Percentiles rank a stretch among this genome's conserved stretches.
These are phyloP conservation scores for Zoysia japonica DNA, from an alignment of 176 grass and related monocot genomes.

Conservation along the genomic window DNA sequence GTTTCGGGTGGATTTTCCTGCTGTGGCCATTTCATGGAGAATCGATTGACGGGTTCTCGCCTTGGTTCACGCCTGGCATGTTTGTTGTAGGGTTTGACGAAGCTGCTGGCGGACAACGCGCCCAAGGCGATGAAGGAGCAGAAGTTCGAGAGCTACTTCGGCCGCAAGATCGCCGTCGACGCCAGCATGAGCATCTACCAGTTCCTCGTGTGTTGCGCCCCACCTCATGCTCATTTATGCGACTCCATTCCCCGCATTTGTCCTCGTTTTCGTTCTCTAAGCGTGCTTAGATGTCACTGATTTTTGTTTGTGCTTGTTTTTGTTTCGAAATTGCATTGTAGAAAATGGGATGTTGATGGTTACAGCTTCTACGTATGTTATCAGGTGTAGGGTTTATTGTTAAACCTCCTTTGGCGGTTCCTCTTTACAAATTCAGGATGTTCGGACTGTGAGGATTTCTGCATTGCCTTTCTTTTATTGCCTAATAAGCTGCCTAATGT, in stretches of 20 bases:
- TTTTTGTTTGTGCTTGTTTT: background rate
- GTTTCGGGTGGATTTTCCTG: background rate
- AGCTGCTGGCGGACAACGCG: constrained; percentile 89
- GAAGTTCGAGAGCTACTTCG: constrained; percentile 98
- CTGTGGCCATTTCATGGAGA: background rate
- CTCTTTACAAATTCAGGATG: background rate
- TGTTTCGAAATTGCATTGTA: background rate
- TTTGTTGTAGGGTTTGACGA: constrained; percentile 89
- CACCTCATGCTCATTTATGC: background rate
- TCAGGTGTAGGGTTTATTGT: constrained; percentile 38
- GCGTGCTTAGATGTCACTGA: background rate
- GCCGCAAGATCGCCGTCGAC: constrained; percentile 85
- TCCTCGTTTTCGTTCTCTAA: background rate
- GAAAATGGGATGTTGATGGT: no score
- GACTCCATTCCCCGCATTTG: background rate
- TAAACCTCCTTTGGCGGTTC: background rate
- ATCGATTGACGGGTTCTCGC: background rate
- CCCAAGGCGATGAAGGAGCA: constrained; percentile 94
- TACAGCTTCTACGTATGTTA: background rate
- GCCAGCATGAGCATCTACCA: constrained; percentile 99
- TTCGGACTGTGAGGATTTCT: background rate
- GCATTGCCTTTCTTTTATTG: background rate
- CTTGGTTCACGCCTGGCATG: background rate
- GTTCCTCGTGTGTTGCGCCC: constrained; percentile 60
- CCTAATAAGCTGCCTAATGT: constrained; percentile 4